Percentiles rank a stretch among this genome's conserved stretches.
phyloP scores from a whole-genome alignment of 345 rosid species.

The Cochlearia excelsa region DNA sequence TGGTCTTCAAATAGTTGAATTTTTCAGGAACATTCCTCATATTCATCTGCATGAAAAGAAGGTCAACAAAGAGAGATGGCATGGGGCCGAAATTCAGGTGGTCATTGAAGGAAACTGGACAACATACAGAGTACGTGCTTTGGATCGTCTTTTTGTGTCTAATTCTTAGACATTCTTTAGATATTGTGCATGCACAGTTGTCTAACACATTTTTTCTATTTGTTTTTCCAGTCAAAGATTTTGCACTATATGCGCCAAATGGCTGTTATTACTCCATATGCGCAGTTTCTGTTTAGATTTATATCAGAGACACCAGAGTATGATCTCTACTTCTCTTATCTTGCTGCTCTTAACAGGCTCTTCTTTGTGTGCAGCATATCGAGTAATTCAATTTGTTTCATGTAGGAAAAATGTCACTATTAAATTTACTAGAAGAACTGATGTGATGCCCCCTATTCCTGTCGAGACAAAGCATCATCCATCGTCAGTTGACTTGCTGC shows the following conservation, averaged over 20 bases:
- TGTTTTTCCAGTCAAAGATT: constrained; percentile 74
- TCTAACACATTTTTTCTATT: constrained; percentile 28
- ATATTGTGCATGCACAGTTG: constrained; percentile 10
- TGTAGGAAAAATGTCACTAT: constrained; percentile 80
- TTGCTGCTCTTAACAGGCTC: constrained; percentile 12
- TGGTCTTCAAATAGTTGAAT: constrained; percentile 10
- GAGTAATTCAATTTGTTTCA: constrained; percentile 10
- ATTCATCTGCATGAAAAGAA: constrained; percentile 84
- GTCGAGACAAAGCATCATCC: constrained; percentile 96
- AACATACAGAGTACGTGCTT: constrained; percentile 71
- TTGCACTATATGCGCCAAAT: constrained; percentile 97
- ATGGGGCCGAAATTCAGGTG: constrained; percentile 92
- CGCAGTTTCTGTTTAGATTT: constrained; percentile 82
- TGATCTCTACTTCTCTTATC: constrained; percentile 33
- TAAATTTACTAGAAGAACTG: constrained; percentile 83
- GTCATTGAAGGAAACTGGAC: constrained; percentile 99
- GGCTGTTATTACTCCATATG: constrained; percentile 98
- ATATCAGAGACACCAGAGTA: constrained; percentile 78
- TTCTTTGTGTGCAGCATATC: constrained; percentile 9
- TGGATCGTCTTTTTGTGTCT: constrained; percentile 1
- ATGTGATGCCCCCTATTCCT: constrained; percentile 95
- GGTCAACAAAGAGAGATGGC: constrained; percentile 66
- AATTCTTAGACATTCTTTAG: constrained; percentile 6
- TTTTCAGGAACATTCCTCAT: constrained; percentile 86
- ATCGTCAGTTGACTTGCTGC: constrained; percentile 86